Evolutionary conservation across 192 early-diverging fungal genomes (phyloP), one percentile per base, ranked within the genome.

Genomic region (Nowakowskiella sp.): DNA sequence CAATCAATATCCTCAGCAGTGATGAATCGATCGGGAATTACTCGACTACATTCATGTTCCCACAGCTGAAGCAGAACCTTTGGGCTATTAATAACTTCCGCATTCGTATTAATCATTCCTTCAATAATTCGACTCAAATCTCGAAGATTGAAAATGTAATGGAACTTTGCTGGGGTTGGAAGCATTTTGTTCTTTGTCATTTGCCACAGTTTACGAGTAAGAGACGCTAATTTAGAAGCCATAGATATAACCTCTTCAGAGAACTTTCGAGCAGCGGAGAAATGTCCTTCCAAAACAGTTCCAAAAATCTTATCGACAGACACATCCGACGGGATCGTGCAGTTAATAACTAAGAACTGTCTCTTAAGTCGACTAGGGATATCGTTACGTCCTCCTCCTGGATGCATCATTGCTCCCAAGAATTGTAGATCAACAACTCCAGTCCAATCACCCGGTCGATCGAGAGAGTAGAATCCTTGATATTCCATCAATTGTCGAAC

Each of bases 381-480:
- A 59, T 82, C 80, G 53, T 82, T 82, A 31, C 77, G 48, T 10
- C 80, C 80, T 49, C 80, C 80, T 49, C 80, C 80, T 10, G 80
- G 80, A 55, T 81, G 80, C 78, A 81, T 81, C 80, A 82, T 82
- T 9, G 80, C 80, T 6, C 53, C 78, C 4, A 82, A 51, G 54
- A 76, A 82, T 42, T 72, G 66, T 31, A 82, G 50, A 58, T 82
- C 80, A 4, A 81, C 78, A 61, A 82, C 75, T 16, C 58, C 72
- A n/a, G 77, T 82, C 80, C 80, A 82, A 31, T 82, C 80, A 33
- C 78, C 75, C 30, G 80, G 80, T 49, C 80, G 53, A 50, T 82
- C 80, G 2, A 82, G 60, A 2, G 74, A 78, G 51, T 81, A 82
- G 60, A 82, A 82, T 27, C 80, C 80, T 58, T 81, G 77, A 49